Conservation (phyloP, 129 eudicot genomes). For the sunflower (Helianthus annuus) region HanXRQr2.0-SUNRISE NC_035435.2:95781364-95781863, state of each 20-base stretch:
- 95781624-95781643: conserved; percentile 13
- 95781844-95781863: conserved; percentile 31
- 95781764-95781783: conserved; percentile 51
- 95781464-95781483: not conserved
- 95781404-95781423: not conserved
- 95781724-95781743: conserved; percentile 30
- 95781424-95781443: conserved; percentile 15
- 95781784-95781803: conserved; percentile 42
- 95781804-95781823: conserved; percentile 51
- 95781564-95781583: not conserved
- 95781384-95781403: too few species aligned
- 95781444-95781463: conserved; percentile 29
- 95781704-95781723: conserved; percentile 15
- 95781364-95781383: too few species aligned
- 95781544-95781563: not conserved
- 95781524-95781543: conserved; percentile 21
- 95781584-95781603: conserved; percentile 28
- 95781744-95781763: conserved; percentile 41
- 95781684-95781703: conserved; percentile 16
- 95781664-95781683: conserved; percentile 19
- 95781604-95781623: not conserved
- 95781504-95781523: conserved; percentile 29
- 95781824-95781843: conserved; percentile 41
- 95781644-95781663: conserved; percentile 25
- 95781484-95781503: conserved; percentile 30